Percentiles rank a stretch among this genome's conserved stretches.
Conservation (phyloP, 768 basidiomycete species). For the Termitomyces heimii region DNA sequence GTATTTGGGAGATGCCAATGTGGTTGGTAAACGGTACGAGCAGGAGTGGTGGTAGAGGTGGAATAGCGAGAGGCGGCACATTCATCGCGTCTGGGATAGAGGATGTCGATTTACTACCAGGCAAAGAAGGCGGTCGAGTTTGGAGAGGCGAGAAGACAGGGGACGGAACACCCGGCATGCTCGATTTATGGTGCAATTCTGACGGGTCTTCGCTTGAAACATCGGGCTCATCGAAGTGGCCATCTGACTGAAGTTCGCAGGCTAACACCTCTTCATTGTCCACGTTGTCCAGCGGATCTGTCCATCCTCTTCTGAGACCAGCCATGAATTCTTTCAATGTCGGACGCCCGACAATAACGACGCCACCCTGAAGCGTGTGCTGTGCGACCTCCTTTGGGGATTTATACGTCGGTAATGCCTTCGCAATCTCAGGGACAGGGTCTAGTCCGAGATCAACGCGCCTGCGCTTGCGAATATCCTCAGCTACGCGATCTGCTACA, state of each 20-base stretch:
- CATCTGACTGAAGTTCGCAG: constrained; percentile 61
- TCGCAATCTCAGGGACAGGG: constrained; percentile 29
- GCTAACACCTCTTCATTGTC: constrained; percentile 72
- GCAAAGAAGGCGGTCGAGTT: constrained; percentile 10
- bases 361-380: constrained; percentile 74
- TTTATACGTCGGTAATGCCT: constrained; percentile 47
- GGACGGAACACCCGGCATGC: constrained; percentile 18
- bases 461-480: constrained; percentile 66
- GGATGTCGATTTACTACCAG: constrained; percentile 11
- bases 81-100: constrained; percentile 28
- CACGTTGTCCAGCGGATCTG: constrained; percentile 57
- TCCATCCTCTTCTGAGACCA: constrained; percentile 83
- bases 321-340: constrained; percentile 94
- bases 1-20: constrained; percentile 80
- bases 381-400: constrained; percentile 45
- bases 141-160: constrained; percentile 24
- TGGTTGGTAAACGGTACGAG: constrained; percentile 70
- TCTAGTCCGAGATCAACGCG: constrained; percentile 65
- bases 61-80: constrained; percentile 49
- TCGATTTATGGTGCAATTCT: constrained; percentile 16
- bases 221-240: constrained; percentile 68
- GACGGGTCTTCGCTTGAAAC: constrained; percentile 12
- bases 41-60: constrained; percentile 73
- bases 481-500: constrained; percentile 67
- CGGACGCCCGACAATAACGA: constrained; percentile 80